Conservation (phyloP, 2,329 filamentous ascomycete genomes). For the Cercospora sp. region DNA sequence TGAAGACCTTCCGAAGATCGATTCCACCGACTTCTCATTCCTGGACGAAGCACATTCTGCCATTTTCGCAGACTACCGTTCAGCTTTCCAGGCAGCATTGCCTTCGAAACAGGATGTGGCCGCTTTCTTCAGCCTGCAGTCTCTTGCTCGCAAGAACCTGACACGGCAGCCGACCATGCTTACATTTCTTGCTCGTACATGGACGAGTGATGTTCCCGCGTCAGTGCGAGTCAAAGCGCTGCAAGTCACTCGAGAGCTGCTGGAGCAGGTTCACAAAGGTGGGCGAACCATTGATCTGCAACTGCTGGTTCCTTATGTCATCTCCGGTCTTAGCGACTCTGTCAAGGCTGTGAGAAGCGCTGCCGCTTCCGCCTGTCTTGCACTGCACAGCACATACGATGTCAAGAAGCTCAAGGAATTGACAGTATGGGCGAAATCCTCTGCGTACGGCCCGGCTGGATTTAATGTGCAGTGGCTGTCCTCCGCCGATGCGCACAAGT, state of each 20-base stretch:
- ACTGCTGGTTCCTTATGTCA: conserved; percentile 75
- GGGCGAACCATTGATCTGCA: conserved; percentile 60
- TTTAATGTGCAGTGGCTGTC: conserved; percentile 58
- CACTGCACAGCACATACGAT: conserved; percentile 16
- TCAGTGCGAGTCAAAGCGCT: conserved; percentile 24
- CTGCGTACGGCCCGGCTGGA: conserved; percentile 63
- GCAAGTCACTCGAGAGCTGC: conserved; percentile 17
- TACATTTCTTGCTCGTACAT: conserved; percentile 26
- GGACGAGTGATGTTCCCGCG: conserved; percentile 19
- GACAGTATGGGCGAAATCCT: conserved; percentile 55
- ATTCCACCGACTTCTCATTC: conserved; percentile 24
- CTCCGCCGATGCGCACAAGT: conserved; percentile 57
- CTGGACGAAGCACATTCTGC: conserved; percentile 16
- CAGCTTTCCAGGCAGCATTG: conserved; percentile 21
- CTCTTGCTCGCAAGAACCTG: conserved; percentile 19
- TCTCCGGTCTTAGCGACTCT: conserved; percentile 55
- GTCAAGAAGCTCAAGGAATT: conserved; percentile 19
- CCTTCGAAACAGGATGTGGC: conserved; percentile 21
- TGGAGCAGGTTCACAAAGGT: conserved; percentile 17
- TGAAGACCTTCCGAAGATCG: conserved; percentile 18
- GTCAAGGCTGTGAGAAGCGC: conserved; percentile 62
- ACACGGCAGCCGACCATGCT: conserved; percentile 21
- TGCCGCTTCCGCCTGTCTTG: conserved; percentile 22
- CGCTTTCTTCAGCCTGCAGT: conserved; percentile 18
- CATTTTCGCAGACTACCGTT: conserved; percentile 19